phyloP scores from a whole-genome alignment of 164 flowering plant genomes.

The Nymphaea thermarum region DNA sequence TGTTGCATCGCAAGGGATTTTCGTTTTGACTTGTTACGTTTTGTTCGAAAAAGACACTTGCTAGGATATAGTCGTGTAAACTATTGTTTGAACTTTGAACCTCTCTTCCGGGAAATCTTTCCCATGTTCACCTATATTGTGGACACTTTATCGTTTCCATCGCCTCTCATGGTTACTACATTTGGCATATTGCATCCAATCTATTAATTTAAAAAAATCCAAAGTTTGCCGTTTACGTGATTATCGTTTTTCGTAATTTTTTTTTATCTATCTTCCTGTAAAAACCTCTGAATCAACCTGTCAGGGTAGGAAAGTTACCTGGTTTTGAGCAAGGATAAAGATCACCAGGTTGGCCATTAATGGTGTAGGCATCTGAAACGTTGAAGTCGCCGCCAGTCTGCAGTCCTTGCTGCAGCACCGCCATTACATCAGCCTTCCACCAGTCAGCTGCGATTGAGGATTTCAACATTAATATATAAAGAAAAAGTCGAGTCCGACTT shows the following conservation, averaged over 20 bases:
- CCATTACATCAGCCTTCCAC: slow-evolving; percentile 9
- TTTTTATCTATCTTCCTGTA: neutral
- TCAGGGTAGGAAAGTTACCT: slow-evolving; percentile 5
- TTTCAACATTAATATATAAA: no score
- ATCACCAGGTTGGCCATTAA: slow-evolving; percentile 18
- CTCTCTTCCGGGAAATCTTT: no score
- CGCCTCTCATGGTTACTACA: no score
- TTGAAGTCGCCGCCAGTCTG: slow-evolving; percentile 5
- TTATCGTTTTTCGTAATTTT: neutral
- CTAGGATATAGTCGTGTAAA: no score
- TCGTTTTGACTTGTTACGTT: no score
- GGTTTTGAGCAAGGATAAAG: slow-evolving; percentile 18
- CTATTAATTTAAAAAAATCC: neutral
- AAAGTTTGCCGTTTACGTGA: neutral
- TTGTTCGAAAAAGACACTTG: no score
- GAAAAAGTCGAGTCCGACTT: no score
- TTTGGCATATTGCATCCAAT: no score
- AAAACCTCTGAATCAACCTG: neutral
- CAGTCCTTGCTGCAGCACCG: neutral
- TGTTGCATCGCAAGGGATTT: no score
- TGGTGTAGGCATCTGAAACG: slow-evolving; percentile 7
- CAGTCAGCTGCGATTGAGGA: slow-evolving; percentile 3
- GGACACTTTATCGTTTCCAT: no score
- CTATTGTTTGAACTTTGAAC: no score
- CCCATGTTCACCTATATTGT: no score